Conservation (phyloP, 2,329 filamentous ascomycete species). For the Alternaria burnsii region DNA sequence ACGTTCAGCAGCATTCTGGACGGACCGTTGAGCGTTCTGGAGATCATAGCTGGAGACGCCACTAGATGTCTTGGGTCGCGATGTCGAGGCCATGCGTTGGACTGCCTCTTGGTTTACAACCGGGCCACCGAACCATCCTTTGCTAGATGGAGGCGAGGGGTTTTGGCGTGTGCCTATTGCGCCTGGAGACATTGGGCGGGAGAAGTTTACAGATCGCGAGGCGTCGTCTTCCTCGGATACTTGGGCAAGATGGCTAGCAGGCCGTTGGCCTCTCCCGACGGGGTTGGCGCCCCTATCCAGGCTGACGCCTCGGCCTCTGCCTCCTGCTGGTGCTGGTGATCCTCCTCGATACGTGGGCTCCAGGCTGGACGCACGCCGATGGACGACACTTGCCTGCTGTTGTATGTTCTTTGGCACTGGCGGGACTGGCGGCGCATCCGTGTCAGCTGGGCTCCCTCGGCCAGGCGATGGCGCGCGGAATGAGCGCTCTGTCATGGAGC, state of each 20-base stretch:
- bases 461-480: slow-evolving; percentile 76
- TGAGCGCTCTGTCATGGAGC: slow-evolving; percentile 88
- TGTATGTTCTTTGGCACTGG: slow-evolving; percentile 67
- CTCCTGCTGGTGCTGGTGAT: slow-evolving; percentile 53
- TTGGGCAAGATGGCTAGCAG: slow-evolving; percentile 50
- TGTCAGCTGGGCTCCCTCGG: slow-evolving; percentile 38
- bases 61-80: slow-evolving; percentile 40
- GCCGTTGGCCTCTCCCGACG: slow-evolving; percentile 36
- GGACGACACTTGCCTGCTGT: slow-evolving; percentile 34
- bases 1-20: slow-evolving; percentile 48
- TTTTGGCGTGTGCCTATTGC: slow-evolving; percentile 18
- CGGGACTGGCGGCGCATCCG: slow-evolving; percentile 77
- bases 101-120: slow-evolving; percentile 43
- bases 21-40: slow-evolving; percentile 39
- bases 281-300: slow-evolving; percentile 49
- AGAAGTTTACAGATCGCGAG: slow-evolving; percentile 62
- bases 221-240: slow-evolving; percentile 56
- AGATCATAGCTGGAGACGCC: slow-evolving; percentile 30
- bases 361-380: slow-evolving; percentile 58
- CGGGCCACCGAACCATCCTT: slow-evolving; percentile 53
- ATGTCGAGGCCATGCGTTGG: slow-evolving; percentile 38
- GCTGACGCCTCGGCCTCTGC: slow-evolving; percentile 51
- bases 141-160: slow-evolving; percentile 26
- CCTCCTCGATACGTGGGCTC: slow-evolving; percentile 59
- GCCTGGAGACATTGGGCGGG: slow-evolving; percentile 60